phyloP scores from a whole-genome alignment of 352 stramenopile species.

The Pythium diclinum region DNA sequence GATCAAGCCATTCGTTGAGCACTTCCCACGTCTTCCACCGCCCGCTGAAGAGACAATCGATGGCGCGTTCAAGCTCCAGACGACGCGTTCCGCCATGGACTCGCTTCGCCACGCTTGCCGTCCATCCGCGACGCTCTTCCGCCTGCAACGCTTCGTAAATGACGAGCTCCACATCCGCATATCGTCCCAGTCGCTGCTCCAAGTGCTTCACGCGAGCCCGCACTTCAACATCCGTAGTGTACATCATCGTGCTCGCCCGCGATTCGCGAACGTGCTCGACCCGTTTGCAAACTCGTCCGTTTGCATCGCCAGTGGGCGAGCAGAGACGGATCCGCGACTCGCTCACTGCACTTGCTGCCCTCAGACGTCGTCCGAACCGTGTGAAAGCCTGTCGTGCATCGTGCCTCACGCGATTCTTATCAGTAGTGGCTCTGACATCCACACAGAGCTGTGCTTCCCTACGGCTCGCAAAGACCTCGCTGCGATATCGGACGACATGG shows the following conservation, averaged over 20 bases:
- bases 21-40: conserved; percentile 47
- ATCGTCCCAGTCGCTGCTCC: conserved; percentile 39
- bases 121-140: conserved; percentile 59
- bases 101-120: conserved; percentile 39
- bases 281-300: conserved; percentile 8
- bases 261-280: conserved; percentile 23
- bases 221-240: conserved; percentile 46
- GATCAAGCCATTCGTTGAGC: conserved; percentile 43
- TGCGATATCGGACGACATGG: conserved; percentile 35
- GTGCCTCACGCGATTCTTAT: conserved; percentile 56
- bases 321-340: conserved; percentile 34
- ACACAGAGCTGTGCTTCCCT: conserved; percentile 19
- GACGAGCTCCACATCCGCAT: conserved; percentile 45
- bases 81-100: conserved; percentile 2
- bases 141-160: conserved; percentile 52
- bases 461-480: conserved; percentile 17
- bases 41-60: neutral
- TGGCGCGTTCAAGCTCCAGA: conserved; percentile 1
- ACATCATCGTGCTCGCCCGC: conserved; percentile 28
- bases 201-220: conserved; percentile 32
- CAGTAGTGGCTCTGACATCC: conserved; percentile 20
- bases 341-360: conserved; percentile 39
- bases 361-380: conserved; percentile 33
- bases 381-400: conserved; percentile 51
- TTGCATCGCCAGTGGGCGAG: neutral